phyloP scores from a whole-genome alignment of 2,329 filamentous ascomycete genomes.

The Clarireedia sp. region DNA sequence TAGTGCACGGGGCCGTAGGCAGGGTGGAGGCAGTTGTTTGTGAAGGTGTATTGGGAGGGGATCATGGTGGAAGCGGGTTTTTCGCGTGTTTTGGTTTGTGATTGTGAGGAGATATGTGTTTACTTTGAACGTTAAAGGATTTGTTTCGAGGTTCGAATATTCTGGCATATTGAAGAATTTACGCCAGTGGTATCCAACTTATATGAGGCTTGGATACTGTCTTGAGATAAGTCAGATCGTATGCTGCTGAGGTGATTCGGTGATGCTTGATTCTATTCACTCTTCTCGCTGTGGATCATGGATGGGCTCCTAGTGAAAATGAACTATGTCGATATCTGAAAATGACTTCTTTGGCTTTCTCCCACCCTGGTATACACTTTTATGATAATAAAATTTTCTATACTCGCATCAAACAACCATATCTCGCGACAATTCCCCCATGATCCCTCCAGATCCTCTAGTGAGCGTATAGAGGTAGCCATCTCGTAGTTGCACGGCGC shows the following conservation, averaged over 20 bases:
- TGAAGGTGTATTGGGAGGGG: neutral
- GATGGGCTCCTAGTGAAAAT: too few relatives aligned
- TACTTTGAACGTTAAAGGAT: neutral
- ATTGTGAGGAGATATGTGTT: neutral
- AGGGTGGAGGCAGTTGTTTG: neutral
- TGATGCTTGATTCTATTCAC: neutral
- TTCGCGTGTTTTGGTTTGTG: neutral
- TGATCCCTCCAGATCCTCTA: too few relatives aligned
- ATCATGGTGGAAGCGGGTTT: neutral
- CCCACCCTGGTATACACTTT: too few relatives aligned
- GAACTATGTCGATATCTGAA: too few relatives aligned
- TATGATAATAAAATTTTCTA: too few relatives aligned
- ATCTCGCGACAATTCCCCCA: too few relatives aligned
- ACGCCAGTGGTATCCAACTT: neutral
- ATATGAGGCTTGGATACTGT: neutral
- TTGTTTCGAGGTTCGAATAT: neutral
- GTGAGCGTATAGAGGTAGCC: too few relatives aligned
- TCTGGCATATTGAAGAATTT: neutral
- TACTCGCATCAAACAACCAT: too few relatives aligned
- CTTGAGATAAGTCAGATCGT: neutral
- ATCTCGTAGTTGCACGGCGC: too few relatives aligned
- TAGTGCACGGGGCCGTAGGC: neutral
- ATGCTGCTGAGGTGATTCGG: neutral
- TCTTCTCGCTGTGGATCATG: neutral
- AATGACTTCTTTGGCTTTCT: too few relatives aligned